Percentiles rank a stretch among this genome's conserved stretches.
Evolutionary conservation across 768 basidiomycete species (phyloP).

Genomic region (Tremella fuciformis): DNA sequence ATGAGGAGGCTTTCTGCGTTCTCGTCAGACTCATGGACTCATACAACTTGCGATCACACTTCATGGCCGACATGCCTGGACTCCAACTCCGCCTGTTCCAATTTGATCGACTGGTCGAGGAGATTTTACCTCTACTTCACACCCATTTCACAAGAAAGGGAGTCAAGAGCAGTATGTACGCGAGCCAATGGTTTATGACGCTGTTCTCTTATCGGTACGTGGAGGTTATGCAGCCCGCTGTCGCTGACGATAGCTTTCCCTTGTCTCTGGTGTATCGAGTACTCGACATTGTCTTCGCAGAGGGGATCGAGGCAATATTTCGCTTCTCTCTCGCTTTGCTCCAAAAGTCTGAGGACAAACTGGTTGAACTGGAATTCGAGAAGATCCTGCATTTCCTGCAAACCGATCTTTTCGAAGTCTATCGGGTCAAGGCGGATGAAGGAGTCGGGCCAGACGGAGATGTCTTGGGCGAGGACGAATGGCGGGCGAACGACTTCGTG

Average conservation of each 20-base stretch:
- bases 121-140: constrained; percentile 85
- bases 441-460: constrained; percentile 26
- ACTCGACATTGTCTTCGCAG: constrained; percentile 93
- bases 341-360: constrained; percentile 76
- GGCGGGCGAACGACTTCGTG: constrained; percentile 80
- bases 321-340: constrained; percentile 85
- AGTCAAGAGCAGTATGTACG: constrained; percentile 96
- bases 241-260: constrained; percentile 67
- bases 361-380: constrained; percentile 84
- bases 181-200: constrained; percentile 97
- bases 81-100: constrained; percentile 82
- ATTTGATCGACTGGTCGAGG: constrained; percentile 93
- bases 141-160: constrained; percentile 91
- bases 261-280: constrained; percentile 91
- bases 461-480: constrained; percentile 44
- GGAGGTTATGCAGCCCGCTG: background rate
- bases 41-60: constrained; percentile 93
- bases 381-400: constrained; percentile 83
- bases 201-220: constrained; percentile 88
- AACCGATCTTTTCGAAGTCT: constrained; percentile 73
- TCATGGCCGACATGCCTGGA: constrained; percentile 98
- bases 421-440: constrained; percentile 55
- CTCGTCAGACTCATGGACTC: constrained; percentile 93
- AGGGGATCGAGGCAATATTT: constrained; percentile 95
- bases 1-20: constrained; percentile 96